These are phyloP conservation scores for Arachnopeziza araneosa DNA, from an alignment of 2,329 filamentous ascomycete species.

Conservation along the genomic window DNA sequence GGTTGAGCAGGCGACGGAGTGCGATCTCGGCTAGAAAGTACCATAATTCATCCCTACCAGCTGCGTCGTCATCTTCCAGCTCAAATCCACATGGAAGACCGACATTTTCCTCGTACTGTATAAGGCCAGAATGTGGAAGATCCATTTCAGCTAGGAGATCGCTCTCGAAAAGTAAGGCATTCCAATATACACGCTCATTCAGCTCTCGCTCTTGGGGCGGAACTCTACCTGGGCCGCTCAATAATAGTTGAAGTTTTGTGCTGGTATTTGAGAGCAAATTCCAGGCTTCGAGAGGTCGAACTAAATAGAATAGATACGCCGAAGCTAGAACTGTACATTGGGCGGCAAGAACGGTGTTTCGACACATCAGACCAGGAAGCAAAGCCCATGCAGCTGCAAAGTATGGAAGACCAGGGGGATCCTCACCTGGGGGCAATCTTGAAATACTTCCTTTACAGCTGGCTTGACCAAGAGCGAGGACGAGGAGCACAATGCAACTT, in stretches of 20 bases:
- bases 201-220: constrained; percentile 66
- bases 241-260: constrained; percentile 72
- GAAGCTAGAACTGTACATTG: constrained; percentile 78
- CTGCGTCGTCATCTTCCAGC: constrained; percentile 56
- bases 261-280: constrained; percentile 72
- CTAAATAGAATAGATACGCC: constrained; percentile 77
- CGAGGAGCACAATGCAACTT: constrained; percentile 75
- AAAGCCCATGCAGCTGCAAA: constrained; percentile 77
- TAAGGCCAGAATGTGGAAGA: constrained; percentile 75
- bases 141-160: constrained; percentile 76
- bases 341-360: constrained; percentile 70
- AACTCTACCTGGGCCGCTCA: constrained; percentile 67
- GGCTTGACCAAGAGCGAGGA: constrained; percentile 71
- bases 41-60: constrained; percentile 74
- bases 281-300: constrained; percentile 79
- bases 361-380: constrained; percentile 71
- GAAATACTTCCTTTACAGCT: constrained; percentile 73
- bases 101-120: constrained; percentile 75
- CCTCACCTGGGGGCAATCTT: constrained; percentile 59
- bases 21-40: constrained; percentile 83
- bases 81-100: constrained; percentile 74
- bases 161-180: constrained; percentile 73
- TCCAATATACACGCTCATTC: constrained; percentile 78
- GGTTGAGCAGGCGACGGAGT: constrained; percentile 68
- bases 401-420: constrained; percentile 71